These are phyloP conservation scores for Chloris gayana DNA, from an alignment of 176 grass and related monocot genomes.

Conservation along the genomic window DNA sequence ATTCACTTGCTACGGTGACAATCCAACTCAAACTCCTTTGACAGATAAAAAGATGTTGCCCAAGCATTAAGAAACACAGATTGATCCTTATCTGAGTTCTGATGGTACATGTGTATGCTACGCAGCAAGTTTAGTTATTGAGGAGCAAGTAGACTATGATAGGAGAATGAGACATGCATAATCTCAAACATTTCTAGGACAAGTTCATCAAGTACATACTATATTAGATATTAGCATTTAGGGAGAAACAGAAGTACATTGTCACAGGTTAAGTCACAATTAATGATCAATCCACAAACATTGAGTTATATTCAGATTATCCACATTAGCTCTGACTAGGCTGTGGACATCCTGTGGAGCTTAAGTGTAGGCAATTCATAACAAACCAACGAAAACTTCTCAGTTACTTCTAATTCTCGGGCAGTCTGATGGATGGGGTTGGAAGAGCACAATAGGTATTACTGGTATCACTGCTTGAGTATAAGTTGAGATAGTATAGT, in stretches of 20 bases:
- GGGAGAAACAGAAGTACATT: background rate
- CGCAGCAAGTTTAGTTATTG: background rate
- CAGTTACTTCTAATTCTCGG: too few relatives aligned
- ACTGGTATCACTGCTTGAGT: background rate
- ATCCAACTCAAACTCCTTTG: background rate
- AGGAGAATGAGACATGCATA: background rate
- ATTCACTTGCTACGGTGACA: conserved; percentile 16
- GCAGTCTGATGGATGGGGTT: background rate
- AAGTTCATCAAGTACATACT: background rate
- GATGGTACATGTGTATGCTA: background rate
- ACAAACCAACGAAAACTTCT: too few relatives aligned
- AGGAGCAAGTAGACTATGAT: conserved; percentile 1
- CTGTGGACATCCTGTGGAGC: background rate
- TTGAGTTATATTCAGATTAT: conserved; percentile 9
- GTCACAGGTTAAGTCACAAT: background rate
- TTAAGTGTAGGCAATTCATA: too few relatives aligned
- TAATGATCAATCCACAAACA: background rate
- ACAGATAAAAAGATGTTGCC: conserved; percentile 6
- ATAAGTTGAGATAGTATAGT: background rate
- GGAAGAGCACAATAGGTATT: background rate
- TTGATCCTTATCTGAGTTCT: conserved; percentile 1
- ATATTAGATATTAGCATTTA: background rate
- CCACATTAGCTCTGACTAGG: conserved; percentile 3
- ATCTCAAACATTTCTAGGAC: background rate
- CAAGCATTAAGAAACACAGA: conserved; percentile 9